phyloP scores from a whole-genome alignment of 83 land plant species.

The Diphasiastrum complanatum region DNA sequence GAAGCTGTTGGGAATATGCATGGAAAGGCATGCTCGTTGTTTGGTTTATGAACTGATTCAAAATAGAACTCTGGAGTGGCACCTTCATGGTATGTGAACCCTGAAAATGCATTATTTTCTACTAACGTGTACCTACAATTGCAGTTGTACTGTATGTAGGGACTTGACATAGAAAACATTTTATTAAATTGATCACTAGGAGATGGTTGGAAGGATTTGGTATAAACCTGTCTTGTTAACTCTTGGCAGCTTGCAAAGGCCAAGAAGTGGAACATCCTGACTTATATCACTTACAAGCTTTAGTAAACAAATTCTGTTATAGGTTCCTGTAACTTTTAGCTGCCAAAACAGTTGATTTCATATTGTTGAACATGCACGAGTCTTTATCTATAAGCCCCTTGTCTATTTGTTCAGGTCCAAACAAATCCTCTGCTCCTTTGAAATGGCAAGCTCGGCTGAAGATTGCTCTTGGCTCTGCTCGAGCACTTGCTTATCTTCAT shows the following conservation, averaged over 20 bases:
- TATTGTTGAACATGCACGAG: neutral
- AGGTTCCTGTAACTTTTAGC: neutral
- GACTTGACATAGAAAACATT: no score
- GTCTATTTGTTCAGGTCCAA: neutral
- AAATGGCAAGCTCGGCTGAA: neutral
- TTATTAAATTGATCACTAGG: no score
- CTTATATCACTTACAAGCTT: no score
- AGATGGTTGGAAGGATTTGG: no score
- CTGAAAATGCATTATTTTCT: no score
- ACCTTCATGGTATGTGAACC: slow-evolving; percentile 45
- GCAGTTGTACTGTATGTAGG: no score
- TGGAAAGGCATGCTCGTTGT: slow-evolving; percentile 50
- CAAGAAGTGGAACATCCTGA: no score
- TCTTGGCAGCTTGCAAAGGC: no score
- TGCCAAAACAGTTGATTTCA: neutral
- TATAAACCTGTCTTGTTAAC: no score
- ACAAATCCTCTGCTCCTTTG: neutral
- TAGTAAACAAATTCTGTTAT: no score
- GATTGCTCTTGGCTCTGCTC: slow-evolving; percentile 11
- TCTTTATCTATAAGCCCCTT: neutral
- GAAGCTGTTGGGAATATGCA: slow-evolving; percentile 68
- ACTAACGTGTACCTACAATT: no score
- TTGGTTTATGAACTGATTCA: slow-evolving; percentile 69
- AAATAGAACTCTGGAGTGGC: slow-evolving; percentile 83
- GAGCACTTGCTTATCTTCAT: slow-evolving; percentile 1